Base-by-base conservation (phyloP, 805 yeast genomes). In the Schizosaccharomyces osmophilus region DNA sequence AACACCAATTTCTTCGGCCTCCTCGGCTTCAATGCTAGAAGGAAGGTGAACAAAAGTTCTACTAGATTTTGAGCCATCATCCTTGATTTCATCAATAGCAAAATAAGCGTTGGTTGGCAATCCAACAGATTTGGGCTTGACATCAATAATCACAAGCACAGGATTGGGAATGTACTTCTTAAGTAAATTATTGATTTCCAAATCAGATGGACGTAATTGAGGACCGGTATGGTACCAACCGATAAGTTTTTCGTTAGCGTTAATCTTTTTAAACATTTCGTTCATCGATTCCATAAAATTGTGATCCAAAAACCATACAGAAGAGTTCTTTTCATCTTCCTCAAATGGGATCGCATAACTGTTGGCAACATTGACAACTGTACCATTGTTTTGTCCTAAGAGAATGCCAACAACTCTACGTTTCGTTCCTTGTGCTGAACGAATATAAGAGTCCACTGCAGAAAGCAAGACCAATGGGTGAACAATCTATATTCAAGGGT, bases 201-300 rank as follows among this genome's bases (percentile, higher is more conserved):
- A 76, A 70, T 93, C 99, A 17, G 94, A 83, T 1, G 89, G 79
- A 67, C 81, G 82, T 65, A 94, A 78, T 71, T 88, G 88, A 22
- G 97, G 97, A 4, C 98, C 99, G 8, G 95, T 84, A 72, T 93
- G 99, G 71, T 93, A 93, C 99, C 99, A 93, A n/a, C 99, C 99
- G 70, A 93, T 82, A 59, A 93, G 77, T 70, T 82, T 86, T 72
- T 93, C 99, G 73, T 87, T 89, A 22, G 99, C 99, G 74, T 89
- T 94, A 71, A 93, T 89, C 72, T 94, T 93, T 71, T 86, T 87
- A 74, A 88, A 90, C 99, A 93, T 93, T 66, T 88, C 96, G 65
- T 88, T 84, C 99, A 93, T 93, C 62, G 85, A 81, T 69, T 90
- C 97, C 63, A 93, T 87, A 71, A 83, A 93, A 71, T 93, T 90